phyloP scores from a whole-genome alignment of 2,329 filamentous ascomycete genomes.

The Colletotrichum tropicicola region DNA sequence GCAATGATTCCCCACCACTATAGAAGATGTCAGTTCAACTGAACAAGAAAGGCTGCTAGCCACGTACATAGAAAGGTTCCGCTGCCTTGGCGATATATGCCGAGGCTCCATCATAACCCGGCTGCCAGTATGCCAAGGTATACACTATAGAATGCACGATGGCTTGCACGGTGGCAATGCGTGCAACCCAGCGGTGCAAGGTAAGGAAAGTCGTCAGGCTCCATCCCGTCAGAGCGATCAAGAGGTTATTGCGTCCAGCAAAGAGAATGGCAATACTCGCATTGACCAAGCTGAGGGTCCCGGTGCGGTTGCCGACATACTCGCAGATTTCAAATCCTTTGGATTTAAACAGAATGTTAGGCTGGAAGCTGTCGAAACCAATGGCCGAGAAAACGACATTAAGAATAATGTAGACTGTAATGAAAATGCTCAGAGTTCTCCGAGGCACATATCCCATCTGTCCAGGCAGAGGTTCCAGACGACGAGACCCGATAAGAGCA shows the following conservation, averaged over 20 bases:
- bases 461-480: constrained; percentile 33
- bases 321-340: constrained; percentile 38
- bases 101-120: constrained; percentile 6
- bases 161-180: constrained; percentile 35
- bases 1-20: constrained; percentile 45
- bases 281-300: constrained; percentile 45
- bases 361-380: constrained; percentile 35
- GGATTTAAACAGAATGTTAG: constrained; percentile 33
- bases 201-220: constrained; percentile 45
- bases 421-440: constrained; percentile 52
- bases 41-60: background rate
- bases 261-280: constrained; percentile 43
- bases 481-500: constrained; percentile 33
- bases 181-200: constrained; percentile 46
- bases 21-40: constrained; percentile 34
- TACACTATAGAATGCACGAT: constrained; percentile 42
- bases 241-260: constrained; percentile 44
- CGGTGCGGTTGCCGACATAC: constrained; percentile 43
- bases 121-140: constrained; percentile 34
- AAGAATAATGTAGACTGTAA: constrained; percentile 45
- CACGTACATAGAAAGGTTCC: constrained; percentile 4
- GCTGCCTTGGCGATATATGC: background rate
- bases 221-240: constrained; percentile 46
- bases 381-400: constrained; percentile 46
- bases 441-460: constrained; percentile 45